Evolutionary conservation across 1,284 basidiomycete genomes (phyloP).

Genomic region (Singerocomus inundabilis): DNA sequence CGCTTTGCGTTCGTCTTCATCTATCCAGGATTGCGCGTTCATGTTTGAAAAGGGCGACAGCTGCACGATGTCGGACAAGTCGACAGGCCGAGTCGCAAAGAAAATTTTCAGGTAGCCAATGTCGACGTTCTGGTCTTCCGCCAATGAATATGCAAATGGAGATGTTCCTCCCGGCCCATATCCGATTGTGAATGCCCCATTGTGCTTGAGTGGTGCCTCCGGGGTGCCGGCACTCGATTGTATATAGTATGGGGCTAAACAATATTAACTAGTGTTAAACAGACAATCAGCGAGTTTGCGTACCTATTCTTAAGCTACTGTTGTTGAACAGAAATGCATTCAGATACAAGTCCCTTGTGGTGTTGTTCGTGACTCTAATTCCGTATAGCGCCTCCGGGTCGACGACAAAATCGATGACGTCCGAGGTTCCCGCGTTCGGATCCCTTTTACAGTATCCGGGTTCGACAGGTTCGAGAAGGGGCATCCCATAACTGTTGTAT

Average conservation of each 20-base stretch:
- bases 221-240: constrained; percentile 2
- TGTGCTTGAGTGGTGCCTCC: constrained; percentile 6
- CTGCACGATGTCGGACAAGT: constrained; percentile 15
- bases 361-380: constrained; percentile 22
- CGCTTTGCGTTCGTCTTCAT: neutral
- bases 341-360: constrained; percentile 17
- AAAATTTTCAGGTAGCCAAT: constrained; percentile 26
- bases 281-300: neutral
- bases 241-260: constrained; percentile 14
- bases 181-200: constrained; percentile 14
- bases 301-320: constrained; percentile 18
- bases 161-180: constrained; percentile 13
- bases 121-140: constrained; percentile 13
- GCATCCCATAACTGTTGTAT: constrained; percentile 10
- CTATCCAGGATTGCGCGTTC: neutral
- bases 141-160: constrained; percentile 9
- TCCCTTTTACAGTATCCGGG: constrained; percentile 9
- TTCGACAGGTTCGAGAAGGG: neutral
- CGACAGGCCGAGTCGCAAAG: constrained; percentile 18
- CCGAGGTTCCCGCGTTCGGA: neutral
- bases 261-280: neutral
- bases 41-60: constrained; percentile 10
- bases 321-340: constrained; percentile 27
- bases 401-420: constrained; percentile 23
- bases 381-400: constrained; percentile 10